A percentile compares a stretch with the other conserved stretches of the same genome.
Evolutionary conservation across 495 filamentous ascomycete genomes (phyloP).

Genomic region (Massariosphaeria phaeospora): DNA sequence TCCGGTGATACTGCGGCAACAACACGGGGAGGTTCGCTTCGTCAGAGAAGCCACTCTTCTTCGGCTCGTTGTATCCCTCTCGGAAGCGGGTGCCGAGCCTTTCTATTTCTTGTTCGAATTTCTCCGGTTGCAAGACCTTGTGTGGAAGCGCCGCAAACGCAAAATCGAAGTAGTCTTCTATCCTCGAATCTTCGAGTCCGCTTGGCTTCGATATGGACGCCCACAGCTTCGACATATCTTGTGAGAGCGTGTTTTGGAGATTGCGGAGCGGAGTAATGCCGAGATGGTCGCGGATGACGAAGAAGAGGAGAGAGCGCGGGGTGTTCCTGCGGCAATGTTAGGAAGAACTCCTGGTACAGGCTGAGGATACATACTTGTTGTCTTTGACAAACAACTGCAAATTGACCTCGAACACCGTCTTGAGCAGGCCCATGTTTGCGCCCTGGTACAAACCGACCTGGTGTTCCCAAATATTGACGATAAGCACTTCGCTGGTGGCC

Average conservation of each 20-base stretch:
- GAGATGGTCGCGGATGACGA: slow-evolving; percentile 95
- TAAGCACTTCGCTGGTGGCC: slow-evolving; percentile 94
- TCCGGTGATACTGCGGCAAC: slow-evolving; percentile 86
- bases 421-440: slow-evolving; percentile 95
- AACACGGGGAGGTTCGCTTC: slow-evolving; percentile 74
- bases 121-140: slow-evolving; percentile 93
- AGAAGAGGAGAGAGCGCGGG: slow-evolving; percentile 90
- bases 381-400: slow-evolving; percentile 94
- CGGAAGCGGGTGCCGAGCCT: slow-evolving; percentile 78
- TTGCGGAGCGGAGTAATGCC: slow-evolving; percentile 84
- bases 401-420: slow-evolving; percentile 99
- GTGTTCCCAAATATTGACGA: slow-evolving; percentile 99
- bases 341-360: slow-evolving; percentile 17
- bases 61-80: slow-evolving; percentile 65
- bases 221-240: slow-evolving; percentile 90
- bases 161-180: slow-evolving; percentile 97
- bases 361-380: slow-evolving; percentile 60
- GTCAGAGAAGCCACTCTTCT: slow-evolving; percentile 46
- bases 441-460: slow-evolving; percentile 97
- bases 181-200: slow-evolving; percentile 80
- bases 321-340: slow-evolving; percentile 56
- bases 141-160: slow-evolving; percentile 93
- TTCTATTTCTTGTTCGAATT: slow-evolving; percentile 74
- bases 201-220: slow-evolving; percentile 81
- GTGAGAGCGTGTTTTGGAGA: slow-evolving; percentile 79